Conservation (phyloP, 345 rosid species). For the Citrus cavaleriei region DNA sequence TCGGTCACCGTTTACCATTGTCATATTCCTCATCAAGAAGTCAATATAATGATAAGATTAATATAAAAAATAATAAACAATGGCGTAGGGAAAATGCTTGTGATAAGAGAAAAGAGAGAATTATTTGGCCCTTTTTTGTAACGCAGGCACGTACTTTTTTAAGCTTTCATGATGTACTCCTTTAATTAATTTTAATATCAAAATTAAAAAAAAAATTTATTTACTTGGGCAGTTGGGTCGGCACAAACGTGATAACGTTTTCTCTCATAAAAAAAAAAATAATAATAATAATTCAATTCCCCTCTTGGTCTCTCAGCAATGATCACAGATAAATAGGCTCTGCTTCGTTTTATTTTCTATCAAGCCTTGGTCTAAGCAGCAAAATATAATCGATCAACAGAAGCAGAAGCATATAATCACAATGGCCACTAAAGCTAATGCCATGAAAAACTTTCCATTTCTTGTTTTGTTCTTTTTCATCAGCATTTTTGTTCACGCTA, state of each 20-base stretch:
- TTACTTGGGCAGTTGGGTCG: slow-evolving; percentile 2
- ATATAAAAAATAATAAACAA: no score
- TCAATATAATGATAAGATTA: no score
- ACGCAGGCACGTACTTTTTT: background rate
- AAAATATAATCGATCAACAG: background rate
- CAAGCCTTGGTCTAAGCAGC: background rate
- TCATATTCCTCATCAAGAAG: background rate
- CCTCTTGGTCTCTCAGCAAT: background rate
- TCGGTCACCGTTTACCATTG: background rate
- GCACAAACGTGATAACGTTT: slow-evolving; percentile 5
- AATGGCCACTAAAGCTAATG: background rate
- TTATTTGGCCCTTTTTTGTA: background rate
- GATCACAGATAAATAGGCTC: background rate
- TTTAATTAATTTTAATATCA: background rate
- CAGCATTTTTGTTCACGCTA: background rate
- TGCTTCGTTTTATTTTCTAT: background rate
- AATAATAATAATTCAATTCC: background rate
- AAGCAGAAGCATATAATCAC: background rate
- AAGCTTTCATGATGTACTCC: background rate
- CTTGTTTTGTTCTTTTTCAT: background rate
- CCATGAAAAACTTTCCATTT: background rate
- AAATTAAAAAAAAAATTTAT: background rate
- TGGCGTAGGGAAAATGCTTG: background rate
- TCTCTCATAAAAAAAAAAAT: background rate
- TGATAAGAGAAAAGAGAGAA: background rate